Evolutionary conservation across 225 moss, liverwort and hornwort genomes (phyloP).

Genomic region (Antitrichia curtipendula): DNA sequence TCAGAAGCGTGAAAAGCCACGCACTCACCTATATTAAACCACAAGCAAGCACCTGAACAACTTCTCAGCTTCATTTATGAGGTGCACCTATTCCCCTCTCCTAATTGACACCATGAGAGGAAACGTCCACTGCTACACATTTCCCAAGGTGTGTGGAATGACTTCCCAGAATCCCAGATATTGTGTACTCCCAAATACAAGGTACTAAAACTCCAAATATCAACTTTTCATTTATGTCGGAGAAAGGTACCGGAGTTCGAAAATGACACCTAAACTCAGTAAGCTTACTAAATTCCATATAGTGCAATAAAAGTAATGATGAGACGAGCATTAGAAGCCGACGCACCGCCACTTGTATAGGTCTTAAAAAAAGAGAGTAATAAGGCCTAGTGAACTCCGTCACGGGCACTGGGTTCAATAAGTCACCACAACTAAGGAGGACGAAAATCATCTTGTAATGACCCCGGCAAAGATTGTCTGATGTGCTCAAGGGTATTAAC

Average conservation of each 20-base stretch:
- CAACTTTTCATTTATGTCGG: neutral
- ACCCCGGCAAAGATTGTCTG: constrained; percentile 12
- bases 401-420: neutral
- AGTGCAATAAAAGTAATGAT: neutral
- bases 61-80: neutral
- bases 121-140: neutral
- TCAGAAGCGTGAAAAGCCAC: neutral
- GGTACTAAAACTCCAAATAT: neutral
- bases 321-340: neutral
- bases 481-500: constrained; percentile 34
- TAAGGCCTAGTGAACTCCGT: neutral
- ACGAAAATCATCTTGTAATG: neutral
- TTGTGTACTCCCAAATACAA: neutral
- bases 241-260: neutral
- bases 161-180: neutral
- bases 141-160: neutral
- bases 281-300: neutral
- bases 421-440: neutral
- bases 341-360: neutral
- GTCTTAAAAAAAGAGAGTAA: neutral
- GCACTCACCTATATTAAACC: neutral
- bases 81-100: neutral
- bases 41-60: neutral
- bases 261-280: neutral
- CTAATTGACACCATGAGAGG: neutral